Evolutionary conservation across 305 asterid genomes (phyloP).

Genomic region (Galium porrigens): DNA sequence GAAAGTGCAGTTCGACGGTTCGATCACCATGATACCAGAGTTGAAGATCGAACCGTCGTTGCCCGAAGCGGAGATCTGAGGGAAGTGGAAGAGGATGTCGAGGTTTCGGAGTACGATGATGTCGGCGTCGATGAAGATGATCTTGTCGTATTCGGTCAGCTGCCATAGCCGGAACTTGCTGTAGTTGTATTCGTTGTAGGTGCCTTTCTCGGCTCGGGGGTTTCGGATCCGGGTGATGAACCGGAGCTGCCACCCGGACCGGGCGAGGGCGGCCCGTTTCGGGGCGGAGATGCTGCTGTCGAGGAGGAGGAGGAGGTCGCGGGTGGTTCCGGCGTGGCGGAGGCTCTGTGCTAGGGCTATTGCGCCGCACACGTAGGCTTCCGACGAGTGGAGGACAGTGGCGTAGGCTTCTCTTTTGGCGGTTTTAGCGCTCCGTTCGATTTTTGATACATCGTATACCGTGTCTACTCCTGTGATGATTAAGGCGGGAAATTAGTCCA

Average conservation of each 20-base stretch:
- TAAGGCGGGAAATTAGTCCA: not conserved
- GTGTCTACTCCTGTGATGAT: slow-evolving; percentile 28
- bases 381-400: slow-evolving; percentile 68
- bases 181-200: slow-evolving; percentile 78
- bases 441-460: slow-evolving; percentile 39
- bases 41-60: slow-evolving; percentile 61
- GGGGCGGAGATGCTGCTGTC: slow-evolving; percentile 48
- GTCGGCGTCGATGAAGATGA: slow-evolving; percentile 72
- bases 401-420: slow-evolving; percentile 59
- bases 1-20: slow-evolving; percentile 75
- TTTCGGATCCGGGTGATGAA: slow-evolving; percentile 65
- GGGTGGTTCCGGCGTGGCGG: slow-evolving; percentile 42
- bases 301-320: slow-evolving; percentile 64
- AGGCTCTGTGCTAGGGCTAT: slow-evolving; percentile 69
- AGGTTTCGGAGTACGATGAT: slow-evolving; percentile 45
- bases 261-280: slow-evolving; percentile 35
- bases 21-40: slow-evolving; percentile 76
- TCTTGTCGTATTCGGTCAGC: slow-evolving; percentile 56
- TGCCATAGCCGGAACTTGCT: slow-evolving; percentile 86
- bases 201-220: slow-evolving; percentile 48
- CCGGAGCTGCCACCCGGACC: slow-evolving; percentile 67
- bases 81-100: slow-evolving; percentile 53
- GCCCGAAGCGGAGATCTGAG: slow-evolving; percentile 67
- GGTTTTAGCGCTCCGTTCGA: slow-evolving; percentile 15
- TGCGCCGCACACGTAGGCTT: slow-evolving; percentile 79